Percentiles rank a stretch among this genome's conserved stretches.
Conservation (phyloP, 1,284 basidiomycete species). For the Sporisorium graminicola region DNA sequence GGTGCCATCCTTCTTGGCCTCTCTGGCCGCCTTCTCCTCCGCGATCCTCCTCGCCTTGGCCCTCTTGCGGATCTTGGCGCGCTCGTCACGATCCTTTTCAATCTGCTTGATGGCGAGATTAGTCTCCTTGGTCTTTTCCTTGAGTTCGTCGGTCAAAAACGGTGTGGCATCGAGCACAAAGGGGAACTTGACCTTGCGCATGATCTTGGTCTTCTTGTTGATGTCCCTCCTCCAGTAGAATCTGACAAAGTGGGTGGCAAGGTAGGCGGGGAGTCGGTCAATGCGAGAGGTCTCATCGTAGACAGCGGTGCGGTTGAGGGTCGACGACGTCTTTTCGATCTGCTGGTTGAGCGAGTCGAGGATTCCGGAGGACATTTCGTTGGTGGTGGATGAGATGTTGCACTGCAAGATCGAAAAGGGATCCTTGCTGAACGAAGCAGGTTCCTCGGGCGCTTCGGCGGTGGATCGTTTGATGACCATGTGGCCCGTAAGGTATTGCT, state of each 20-base stretch:
- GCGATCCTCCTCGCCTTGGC: conserved; percentile 74
- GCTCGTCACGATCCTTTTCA: conserved; percentile 85
- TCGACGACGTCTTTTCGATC: conserved; percentile 86
- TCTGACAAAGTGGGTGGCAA: conserved; percentile 91
- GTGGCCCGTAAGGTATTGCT: conserved; percentile 85
- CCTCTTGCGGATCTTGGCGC: conserved; percentile 83
- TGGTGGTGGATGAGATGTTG: conserved; percentile 87
- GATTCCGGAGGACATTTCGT: conserved; percentile 90
- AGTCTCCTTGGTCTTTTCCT: conserved; percentile 78
- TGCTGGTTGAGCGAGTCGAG: conserved; percentile 84
- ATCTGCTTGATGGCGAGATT: conserved; percentile 81
- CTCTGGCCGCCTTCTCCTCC: conserved; percentile 37
- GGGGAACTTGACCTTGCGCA: conserved; percentile 93
- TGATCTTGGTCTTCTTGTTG: conserved; percentile 75
- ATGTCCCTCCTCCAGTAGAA: conserved; percentile 96
- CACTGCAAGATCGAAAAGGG: conserved; percentile 90
- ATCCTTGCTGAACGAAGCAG: conserved; percentile 77
- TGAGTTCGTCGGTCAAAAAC: conserved; percentile 83
- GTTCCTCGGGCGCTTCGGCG: conserved; percentile 83
- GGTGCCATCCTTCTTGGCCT: conserved; percentile 28
- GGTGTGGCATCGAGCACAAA: conserved; percentile 87
- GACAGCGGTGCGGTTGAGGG: conserved; percentile 81
- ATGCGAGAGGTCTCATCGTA: conserved; percentile 88
- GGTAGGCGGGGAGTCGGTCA: conserved; percentile 82
- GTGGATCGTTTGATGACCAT: conserved; percentile 78